Base-by-base conservation (phyloP, 2,329 filamentous ascomycete species). In the Fonsecaea pugnacius region DNA sequence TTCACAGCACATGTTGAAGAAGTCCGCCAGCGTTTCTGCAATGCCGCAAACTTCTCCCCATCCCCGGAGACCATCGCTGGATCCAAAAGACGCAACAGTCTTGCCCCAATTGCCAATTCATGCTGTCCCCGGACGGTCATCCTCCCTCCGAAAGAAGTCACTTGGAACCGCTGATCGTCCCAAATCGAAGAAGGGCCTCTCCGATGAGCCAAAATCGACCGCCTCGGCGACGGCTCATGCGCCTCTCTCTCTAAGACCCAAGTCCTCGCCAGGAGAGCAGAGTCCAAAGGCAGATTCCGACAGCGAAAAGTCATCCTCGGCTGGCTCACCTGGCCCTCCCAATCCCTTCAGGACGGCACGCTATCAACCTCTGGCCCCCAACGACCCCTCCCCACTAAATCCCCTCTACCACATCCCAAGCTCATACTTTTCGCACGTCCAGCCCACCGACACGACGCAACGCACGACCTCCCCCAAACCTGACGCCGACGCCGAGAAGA, bases 371-470 rank as follows among this genome's bases (percentile, higher is more conserved):
- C 57, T 68, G 4, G 66, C 66, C 30, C 66, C 66, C 2, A 57
- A 64, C 59, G 66, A 68, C 30, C 66, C 66, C 9, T 68, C 56
- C n/a, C 66, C 66, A 9, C 43, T 68, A 9, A 68, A 68, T 50
- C 66, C 66, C 3, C 27, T 53, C n/a, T 64, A 66, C 61, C 52
- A 68, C 35, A 66, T 61, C n/a, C 54, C 64, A 35, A 62, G 50
- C 40, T 52, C 64, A 48, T 30, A 46, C 21, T 62, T 59, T n/a
- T 33, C 62, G 32, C 53, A 18, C 32, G 32, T 14, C 18, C 16
- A 3, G 30, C n/a, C 48, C n/a, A 43, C 51, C 16, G 27, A 46
- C n/a, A 30, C 65, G 21, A n/a, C 54, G 33, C 33, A 38, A 16
- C 24, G 63, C 27, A 38, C 38, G 12, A 50, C 52, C 14, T 46